Evolutionary conservation across 495 filamentous ascomycete genomes (phyloP).

Genomic region (Penicillium flavigenum): DNA sequence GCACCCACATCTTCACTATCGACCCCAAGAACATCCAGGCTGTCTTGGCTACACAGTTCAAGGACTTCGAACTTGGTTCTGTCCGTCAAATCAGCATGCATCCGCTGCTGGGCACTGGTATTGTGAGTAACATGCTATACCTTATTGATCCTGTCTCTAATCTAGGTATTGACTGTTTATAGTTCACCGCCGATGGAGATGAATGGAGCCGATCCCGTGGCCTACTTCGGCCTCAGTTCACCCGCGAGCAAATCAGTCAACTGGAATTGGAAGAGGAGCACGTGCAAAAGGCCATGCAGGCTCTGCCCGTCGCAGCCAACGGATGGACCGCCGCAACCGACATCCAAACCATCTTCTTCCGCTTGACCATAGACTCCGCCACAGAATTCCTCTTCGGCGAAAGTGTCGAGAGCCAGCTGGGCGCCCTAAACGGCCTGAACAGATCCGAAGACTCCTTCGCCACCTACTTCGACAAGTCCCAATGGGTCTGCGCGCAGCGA

Average conservation of each 20-base stretch:
- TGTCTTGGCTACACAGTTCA: slow-evolving; percentile 54
- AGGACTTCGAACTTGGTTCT: slow-evolving; percentile 49
- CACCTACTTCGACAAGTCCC: slow-evolving; percentile 42
- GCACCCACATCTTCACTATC: slow-evolving; percentile 40
- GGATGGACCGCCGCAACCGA: slow-evolving; percentile 51
- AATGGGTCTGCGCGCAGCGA: slow-evolving; percentile 37
- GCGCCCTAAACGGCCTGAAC: slow-evolving; percentile 26
- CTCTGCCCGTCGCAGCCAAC: slow-evolving; percentile 32
- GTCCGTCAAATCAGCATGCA: slow-evolving; percentile 35
- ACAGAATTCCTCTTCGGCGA: slow-evolving; percentile 69
- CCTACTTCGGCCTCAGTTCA: slow-evolving; percentile 57
- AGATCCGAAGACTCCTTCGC: slow-evolving; percentile 37
- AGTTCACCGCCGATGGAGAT: slow-evolving; percentile 52
- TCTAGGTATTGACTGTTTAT: slow-evolving; percentile 9
- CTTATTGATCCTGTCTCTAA: background rate
- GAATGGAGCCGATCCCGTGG: slow-evolving; percentile 54
- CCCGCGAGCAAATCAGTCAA: slow-evolving; percentile 51
- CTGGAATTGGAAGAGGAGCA: slow-evolving; percentile 53
- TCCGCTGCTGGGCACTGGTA: slow-evolving; percentile 47
- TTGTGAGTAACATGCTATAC: slow-evolving; percentile 34
- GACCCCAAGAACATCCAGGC: slow-evolving; percentile 58
- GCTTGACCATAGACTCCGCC: slow-evolving; percentile 64
- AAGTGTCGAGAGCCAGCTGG: slow-evolving; percentile 46
- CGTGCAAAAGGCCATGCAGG: slow-evolving; percentile 46
- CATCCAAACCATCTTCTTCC: slow-evolving; percentile 61